A percentile compares a stretch with the other conserved stretches of the same genome.
Conservation (phyloP, 2,329 filamentous ascomycete genomes). For the Scytalidium sp. region DNA sequence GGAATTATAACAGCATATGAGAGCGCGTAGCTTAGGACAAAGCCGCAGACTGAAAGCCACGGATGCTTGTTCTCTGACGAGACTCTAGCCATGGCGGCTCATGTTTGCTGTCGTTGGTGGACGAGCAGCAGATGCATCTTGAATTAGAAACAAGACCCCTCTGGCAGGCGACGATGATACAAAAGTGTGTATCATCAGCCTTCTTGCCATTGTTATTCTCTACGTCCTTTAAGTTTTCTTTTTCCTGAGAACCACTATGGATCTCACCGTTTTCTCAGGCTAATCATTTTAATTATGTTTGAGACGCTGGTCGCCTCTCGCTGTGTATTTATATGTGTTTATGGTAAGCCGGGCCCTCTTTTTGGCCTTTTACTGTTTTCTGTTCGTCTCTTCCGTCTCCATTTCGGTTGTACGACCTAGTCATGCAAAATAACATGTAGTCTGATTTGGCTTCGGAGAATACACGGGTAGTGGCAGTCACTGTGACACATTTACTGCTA, state of each 20-base stretch:
- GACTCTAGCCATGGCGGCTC: not conserved
- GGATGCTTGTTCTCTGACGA: not conserved
- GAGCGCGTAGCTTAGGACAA: not conserved
- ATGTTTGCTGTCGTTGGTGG: not conserved
- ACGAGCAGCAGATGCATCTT: not conserved
- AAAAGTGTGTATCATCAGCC: slow-evolving; percentile 9
- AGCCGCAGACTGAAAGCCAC: not conserved
- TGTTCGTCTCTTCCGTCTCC: not conserved
- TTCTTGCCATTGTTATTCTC: slow-evolving; percentile 18
- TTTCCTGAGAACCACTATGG: slow-evolving; percentile 1
- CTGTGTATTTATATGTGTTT: slow-evolving; percentile 19
- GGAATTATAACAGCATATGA: not conserved
- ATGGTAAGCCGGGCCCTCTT: slow-evolving; percentile 22
- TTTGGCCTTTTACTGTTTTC: not conserved
- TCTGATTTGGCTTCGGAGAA: not conserved
- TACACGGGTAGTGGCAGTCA: not conserved
- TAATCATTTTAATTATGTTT: slow-evolving; percentile 26
- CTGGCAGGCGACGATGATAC: not conserved
- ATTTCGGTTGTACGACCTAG: not conserved
- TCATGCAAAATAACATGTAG: not conserved
- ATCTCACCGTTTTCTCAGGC: slow-evolving; percentile 10
- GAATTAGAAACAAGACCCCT: not conserved
- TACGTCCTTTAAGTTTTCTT: slow-evolving; percentile 32
- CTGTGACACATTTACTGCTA: not conserved
- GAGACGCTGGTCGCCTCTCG: slow-evolving; percentile 30